Evolutionary conservation across 1,139 yeast species (phyloP), one percentile per base, ranked within the genome.

Genomic region (Trichomonascaceae sp.): DNA sequence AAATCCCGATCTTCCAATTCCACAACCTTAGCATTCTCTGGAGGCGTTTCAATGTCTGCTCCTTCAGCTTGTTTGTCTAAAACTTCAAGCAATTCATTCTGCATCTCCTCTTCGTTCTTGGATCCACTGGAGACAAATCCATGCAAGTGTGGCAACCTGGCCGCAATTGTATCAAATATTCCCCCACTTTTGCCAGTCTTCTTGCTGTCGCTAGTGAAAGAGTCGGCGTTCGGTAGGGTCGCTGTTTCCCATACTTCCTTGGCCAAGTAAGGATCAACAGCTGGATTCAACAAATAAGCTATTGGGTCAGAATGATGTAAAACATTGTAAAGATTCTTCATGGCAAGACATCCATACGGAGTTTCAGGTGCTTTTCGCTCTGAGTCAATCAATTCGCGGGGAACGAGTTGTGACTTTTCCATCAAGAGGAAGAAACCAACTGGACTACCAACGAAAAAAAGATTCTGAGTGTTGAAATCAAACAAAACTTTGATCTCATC

Each of bases 361-460:
- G 39, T 48, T 12, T 39, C 36, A 3, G 48, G 43, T 9, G 44
- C 15, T 15, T 45, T 20, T 15, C 47, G 49, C 17, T 54, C 46
- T 27, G 45, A 43, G 1, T 49, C 55, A 39, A 55, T 56, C 20
- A 59, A 45, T 24, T 63, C 55, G 41, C 71, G 58, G 12, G 72
- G 66, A 47, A 62, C 58, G 51, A 70, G 56, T 24, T 58, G 56
- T 10, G 65, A 52, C 45, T 58, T 60, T 24, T 66, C 63, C 24
- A 71, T 61, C 10, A 71, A 60, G 54, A 71, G 59, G 58, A 93
- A 90, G 49, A 90, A 84, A 2, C 96, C 97, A 19, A 86, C 83
- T 1, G 98, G 98, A 1, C 96, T 87, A 0, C 99, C 99, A 17
- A 86, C 80, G 30, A 90, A 80, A 65, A 90, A 90, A 60, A 85